phyloP scores from a whole-genome alignment of 306 rosid genomes.

The Cucurbita moschata region DNA sequence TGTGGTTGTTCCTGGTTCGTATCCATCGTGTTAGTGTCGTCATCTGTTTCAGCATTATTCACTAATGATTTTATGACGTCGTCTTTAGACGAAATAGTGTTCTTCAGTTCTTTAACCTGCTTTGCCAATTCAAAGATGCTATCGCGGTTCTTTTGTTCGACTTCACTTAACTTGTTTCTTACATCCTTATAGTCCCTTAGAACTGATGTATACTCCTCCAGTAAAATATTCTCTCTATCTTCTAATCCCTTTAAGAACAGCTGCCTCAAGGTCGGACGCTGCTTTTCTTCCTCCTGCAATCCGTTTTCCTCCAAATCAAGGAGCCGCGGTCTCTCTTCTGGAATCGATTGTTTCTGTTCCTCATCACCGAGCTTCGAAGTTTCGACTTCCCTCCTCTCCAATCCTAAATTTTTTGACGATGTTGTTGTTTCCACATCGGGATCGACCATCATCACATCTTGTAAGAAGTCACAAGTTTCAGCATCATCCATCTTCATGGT shows the following conservation, averaged over 20 bases:
- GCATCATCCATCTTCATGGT: slow-evolving; percentile 32
- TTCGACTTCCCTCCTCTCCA: slow-evolving; percentile 21
- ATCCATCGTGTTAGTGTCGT: not conserved
- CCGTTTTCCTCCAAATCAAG: slow-evolving; percentile 20
- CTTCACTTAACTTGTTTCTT: slow-evolving; percentile 41
- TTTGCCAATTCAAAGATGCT: slow-evolving; percentile 48
- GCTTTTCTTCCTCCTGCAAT: slow-evolving; percentile 25
- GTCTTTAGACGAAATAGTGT: slow-evolving; percentile 36
- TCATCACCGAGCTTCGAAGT: slow-evolving; percentile 10
- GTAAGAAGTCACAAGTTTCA: slow-evolving; percentile 9
- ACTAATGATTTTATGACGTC: slow-evolving; percentile 35
- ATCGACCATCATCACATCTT: slow-evolving; percentile 10
- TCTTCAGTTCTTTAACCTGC: slow-evolving; percentile 59
- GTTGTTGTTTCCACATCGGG: slow-evolving; percentile 3
- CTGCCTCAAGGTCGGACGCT: slow-evolving; percentile 48
- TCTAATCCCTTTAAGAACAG: slow-evolving; percentile 44
- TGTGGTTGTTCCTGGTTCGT: slow-evolving; percentile 24
- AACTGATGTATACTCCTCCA: slow-evolving; percentile 65
- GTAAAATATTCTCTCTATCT: slow-evolving; percentile 50
- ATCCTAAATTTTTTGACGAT: slow-evolving; percentile 12
- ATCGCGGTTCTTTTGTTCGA: slow-evolving; percentile 49
- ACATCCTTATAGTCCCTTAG: slow-evolving; percentile 53
- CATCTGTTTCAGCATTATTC: slow-evolving; percentile 22
- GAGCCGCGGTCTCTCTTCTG: slow-evolving; percentile 10
- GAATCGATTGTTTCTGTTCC: slow-evolving; percentile 13